Evolutionary conservation across 345 rosid genomes (phyloP), one percentile per base, ranked within the genome.

Genomic region (Fremontodendron californicum): DNA sequence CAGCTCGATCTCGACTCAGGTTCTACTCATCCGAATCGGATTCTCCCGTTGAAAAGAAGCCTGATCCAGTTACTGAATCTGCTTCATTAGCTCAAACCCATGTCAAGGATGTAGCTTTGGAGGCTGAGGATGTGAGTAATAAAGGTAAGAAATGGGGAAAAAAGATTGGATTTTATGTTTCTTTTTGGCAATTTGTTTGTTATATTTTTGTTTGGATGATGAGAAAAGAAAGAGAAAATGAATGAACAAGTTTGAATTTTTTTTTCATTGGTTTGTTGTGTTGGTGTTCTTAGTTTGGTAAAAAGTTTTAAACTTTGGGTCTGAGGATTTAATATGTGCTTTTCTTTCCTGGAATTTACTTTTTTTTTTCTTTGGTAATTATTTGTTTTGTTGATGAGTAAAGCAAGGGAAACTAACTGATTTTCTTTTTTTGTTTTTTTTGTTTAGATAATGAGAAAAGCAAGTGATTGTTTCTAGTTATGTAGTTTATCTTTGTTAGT

Each of bases 1-100:
- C 73, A 19, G 43, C 82, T 68, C 82, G 49, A 11, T 45, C 77
- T 39, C 70, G 11, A 33, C 65, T 83, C 65, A 85, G 90, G 55
- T 33, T 81, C 64, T 88, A 5, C 89, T 86, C 89, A 13, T 82
- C 93, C 68, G 88, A 82, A 40, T 80, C 84, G 11, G 89, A 79
- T 29, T 75, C 88, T 19, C 74, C 86, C 61, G 48, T 31, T 72
- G 82, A 77, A n/a, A 29, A 31, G 45, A 75, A 75, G 27, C 73
- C 85, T 33, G 37, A 49, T 19, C 42, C 76, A 3, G 81, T 66
- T 33, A 6, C 82, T 18, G 88, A 78, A 29, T 77, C 86, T 8
- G 45, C 75, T 12, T 48, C 80, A 10, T 54, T 49, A 49, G 43
- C 75, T 49, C 45, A 31, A 2, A 19, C 43, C 8, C 9, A 19